These are phyloP conservation scores for Gossypium davidsonii DNA, from an alignment of 441 rosid species.

Conservation along the genomic window DNA sequence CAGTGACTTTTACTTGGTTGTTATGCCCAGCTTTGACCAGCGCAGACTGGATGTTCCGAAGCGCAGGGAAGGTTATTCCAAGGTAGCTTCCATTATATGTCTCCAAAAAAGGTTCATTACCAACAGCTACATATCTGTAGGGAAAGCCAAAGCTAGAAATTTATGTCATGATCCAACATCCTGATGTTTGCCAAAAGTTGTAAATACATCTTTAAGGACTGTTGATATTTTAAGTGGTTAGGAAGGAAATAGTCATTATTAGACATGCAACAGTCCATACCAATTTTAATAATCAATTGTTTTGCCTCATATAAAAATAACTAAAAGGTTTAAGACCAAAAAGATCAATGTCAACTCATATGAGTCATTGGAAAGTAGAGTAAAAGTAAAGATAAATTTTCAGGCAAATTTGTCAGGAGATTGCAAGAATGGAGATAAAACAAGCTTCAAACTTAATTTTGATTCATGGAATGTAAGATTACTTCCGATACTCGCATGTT, in stretches of 20 bases:
- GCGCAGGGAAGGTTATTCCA: constrained; percentile 70
- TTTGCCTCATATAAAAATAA: background rate
- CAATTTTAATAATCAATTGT: background rate
- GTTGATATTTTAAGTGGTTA: background rate
- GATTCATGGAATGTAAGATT: no score
- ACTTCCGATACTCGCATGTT: no score
- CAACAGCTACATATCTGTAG: constrained; percentile 83
- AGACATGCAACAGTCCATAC: background rate
- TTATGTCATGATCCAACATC: background rate
- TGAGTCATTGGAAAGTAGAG: background rate
- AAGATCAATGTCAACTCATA: background rate
- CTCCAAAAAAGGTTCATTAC: constrained; percentile 79
- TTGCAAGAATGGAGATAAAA: background rate
- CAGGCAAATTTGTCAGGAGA: background rate
- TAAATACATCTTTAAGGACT: background rate
- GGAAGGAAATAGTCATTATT: background rate
- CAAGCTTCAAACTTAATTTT: background rate
- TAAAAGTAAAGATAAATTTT: background rate
- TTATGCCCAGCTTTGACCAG: constrained; percentile 62
- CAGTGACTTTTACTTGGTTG: constrained; percentile 68
- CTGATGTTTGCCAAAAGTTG: background rate
- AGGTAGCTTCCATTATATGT: constrained; percentile 82
- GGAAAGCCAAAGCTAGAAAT: background rate
- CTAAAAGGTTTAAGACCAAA: background rate
- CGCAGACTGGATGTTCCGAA: constrained; percentile 67